phyloP scores from a whole-genome alignment of 805 yeast species.

The Maudiozyma barnettii region DNA sequence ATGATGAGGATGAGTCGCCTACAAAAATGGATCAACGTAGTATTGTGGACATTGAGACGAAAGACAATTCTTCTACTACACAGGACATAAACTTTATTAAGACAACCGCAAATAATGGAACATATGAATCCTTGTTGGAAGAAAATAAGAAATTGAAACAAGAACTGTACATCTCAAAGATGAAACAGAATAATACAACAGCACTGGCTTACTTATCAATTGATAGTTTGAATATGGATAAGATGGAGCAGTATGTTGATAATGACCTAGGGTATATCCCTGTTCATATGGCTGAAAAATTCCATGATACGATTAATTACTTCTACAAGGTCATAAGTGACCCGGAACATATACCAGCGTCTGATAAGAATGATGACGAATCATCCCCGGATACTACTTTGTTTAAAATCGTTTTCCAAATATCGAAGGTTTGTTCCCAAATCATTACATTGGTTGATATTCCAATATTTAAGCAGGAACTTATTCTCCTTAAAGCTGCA shows the following conservation, averaged over 20 bases:
- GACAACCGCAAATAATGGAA: neutral
- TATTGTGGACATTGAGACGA: neutral
- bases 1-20: slow-evolving; percentile 41
- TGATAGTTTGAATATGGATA: slow-evolving; percentile 4
- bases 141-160: slow-evolving; percentile 15
- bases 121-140: neutral
- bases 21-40: neutral
- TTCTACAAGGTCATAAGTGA: slow-evolving; percentile 7
- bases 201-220: neutral
- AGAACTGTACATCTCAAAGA: slow-evolving; percentile 20
- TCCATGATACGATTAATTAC: slow-evolving; percentile 5
- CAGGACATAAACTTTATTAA: neutral
- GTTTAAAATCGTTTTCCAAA: slow-evolving; percentile 19
- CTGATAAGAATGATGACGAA: neutral
- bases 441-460: slow-evolving; percentile 14
- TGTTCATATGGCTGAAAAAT: slow-evolving; percentile 5
- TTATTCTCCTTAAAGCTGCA: slow-evolving; percentile 46
- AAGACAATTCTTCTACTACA: too few species aligned
- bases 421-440: slow-evolving; percentile 16
- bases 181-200: slow-evolving; percentile 4
- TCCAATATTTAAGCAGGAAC: slow-evolving; percentile 31
- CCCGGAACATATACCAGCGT: slow-evolving; percentile 1
- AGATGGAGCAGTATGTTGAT: slow-evolving; percentile 7
- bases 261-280: slow-evolving; percentile 14
- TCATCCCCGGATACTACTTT: slow-evolving; percentile 9